Evolutionary conservation across 257 asterid genomes (phyloP).

Genomic region (Petunia axillaris): DNA sequence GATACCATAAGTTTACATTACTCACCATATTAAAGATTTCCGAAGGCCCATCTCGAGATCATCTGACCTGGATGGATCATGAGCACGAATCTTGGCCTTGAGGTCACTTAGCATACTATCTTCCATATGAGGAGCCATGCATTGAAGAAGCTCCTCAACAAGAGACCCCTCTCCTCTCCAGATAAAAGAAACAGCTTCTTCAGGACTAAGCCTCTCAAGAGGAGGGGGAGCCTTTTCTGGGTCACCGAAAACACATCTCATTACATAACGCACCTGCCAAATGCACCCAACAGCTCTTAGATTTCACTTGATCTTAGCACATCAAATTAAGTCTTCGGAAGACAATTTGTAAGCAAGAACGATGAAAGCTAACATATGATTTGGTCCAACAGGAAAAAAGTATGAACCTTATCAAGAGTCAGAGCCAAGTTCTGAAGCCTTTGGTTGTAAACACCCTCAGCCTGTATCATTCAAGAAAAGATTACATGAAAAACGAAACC

Average conservation of each 20-base stretch:
- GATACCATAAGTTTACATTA: conserved; percentile 22
- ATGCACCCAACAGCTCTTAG: not conserved
- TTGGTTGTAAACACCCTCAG: conserved; percentile 95
- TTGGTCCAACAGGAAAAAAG: conserved; percentile 19
- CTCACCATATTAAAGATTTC: conserved; percentile 89
- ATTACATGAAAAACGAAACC: not conserved
- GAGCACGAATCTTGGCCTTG: conserved; percentile 73
- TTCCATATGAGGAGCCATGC: conserved; percentile 84
- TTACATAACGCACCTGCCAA: conserved; percentile 93
- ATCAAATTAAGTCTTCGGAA: not conserved
- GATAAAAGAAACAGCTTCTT: conserved; percentile 67
- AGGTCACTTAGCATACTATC: conserved; percentile 68
- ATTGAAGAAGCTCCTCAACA: conserved; percentile 82
- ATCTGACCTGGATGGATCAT: conserved; percentile 80
- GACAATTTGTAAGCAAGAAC: conserved; percentile 6
- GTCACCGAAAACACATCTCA: conserved; percentile 94
- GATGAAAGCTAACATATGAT: not conserved
- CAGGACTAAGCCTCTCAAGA: conserved; percentile 78
- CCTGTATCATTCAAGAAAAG: conserved; percentile 53
- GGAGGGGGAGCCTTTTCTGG: conserved; percentile 98
- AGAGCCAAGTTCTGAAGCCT: conserved; percentile 99
- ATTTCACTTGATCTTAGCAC: conserved; percentile 13
- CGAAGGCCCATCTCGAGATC: conserved; percentile 63
- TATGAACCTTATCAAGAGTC: conserved; percentile 87
- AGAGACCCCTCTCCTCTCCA: conserved; percentile 96